A percentile compares a stretch with the other conserved stretches of the same genome.
Conservation (phyloP, 2,329 filamentous ascomycete species). For the Calonectria pseudoreteaudii region DNA sequence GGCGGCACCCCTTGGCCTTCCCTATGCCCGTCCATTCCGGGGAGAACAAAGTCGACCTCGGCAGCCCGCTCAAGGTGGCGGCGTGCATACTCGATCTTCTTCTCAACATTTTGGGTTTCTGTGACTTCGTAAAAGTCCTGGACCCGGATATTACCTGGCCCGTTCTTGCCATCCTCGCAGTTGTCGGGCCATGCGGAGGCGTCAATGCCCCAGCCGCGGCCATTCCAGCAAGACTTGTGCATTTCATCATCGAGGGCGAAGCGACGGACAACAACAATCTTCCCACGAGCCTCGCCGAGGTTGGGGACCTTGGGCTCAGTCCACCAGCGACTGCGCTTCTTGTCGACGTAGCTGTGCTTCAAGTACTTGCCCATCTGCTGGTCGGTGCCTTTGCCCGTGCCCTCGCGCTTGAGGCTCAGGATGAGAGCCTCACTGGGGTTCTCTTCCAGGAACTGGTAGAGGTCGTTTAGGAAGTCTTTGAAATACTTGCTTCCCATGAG, state of each 20-base stretch:
- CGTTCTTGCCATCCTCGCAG: conserved; percentile 77
- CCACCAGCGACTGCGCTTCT: conserved; percentile 76
- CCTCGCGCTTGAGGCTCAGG: conserved; percentile 91
- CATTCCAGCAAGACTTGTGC: conserved; percentile 60
- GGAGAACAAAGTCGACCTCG: conserved; percentile 60
- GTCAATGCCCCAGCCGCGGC: conserved; percentile 69
- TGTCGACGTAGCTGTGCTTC: conserved; percentile 75
- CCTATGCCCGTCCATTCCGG: conserved; percentile 47
- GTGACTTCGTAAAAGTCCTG: conserved; percentile 96
- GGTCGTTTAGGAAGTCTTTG: conserved; percentile 75
- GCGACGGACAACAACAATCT: conserved; percentile 85
- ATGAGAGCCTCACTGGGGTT: conserved; percentile 87
- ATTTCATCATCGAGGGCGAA: conserved; percentile 74
- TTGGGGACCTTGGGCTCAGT: conserved; percentile 80
- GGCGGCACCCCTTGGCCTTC: conserved; percentile 59
- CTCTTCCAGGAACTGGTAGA: conserved; percentile 80
- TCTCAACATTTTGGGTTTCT: conserved; percentile 78
- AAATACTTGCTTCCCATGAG: conserved; percentile 86
- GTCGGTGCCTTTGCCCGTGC: conserved; percentile 83
- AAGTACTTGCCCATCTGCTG: conserved; percentile 81
- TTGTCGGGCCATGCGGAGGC: conserved; percentile 86
- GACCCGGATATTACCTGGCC: conserved; percentile 81
- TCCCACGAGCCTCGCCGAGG: conserved; percentile 83
- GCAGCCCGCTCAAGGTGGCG: conserved; percentile 82
- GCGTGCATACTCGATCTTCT: conserved; percentile 81